Conservation (phyloP, 805 yeast genomes). For the Ogataea thermomethanolica region DNA sequence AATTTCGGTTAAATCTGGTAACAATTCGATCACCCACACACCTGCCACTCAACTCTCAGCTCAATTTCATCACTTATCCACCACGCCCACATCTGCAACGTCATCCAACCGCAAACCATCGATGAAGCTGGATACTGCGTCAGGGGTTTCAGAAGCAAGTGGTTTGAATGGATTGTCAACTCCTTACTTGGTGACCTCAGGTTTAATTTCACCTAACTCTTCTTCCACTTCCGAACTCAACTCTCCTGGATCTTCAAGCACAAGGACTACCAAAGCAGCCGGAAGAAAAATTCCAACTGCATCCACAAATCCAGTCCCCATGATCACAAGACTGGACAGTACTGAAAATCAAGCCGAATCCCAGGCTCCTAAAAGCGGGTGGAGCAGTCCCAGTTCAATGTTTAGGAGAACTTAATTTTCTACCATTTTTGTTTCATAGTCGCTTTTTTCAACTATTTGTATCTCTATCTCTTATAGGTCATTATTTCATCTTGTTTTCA, state of each 20-base stretch:
- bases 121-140: conserved; percentile 37
- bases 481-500: no score
- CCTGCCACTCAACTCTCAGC: conserved; percentile 21
- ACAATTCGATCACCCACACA: conserved; percentile 20
- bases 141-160: conserved; percentile 27
- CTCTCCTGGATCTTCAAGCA: conserved; percentile 10
- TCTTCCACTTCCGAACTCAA: conserved; percentile 17
- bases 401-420: neutral
- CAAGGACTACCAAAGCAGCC: conserved; percentile 8
- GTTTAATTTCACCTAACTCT: conserved; percentile 50
- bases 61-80: conserved; percentile 21
- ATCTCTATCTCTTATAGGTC: no score
- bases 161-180: conserved; percentile 53
- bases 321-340: conserved; percentile 30
- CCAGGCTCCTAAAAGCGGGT: neutral
- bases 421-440: no score
- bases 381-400: neutral
- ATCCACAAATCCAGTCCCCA: conserved; percentile 28
- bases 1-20: conserved; percentile 11
- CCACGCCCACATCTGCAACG: conserved; percentile 31
- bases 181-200: conserved; percentile 65
- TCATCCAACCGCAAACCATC: conserved; percentile 25
- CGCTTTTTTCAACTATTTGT: no score
- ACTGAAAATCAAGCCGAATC: conserved; percentile 8
- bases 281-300: conserved; percentile 23